phyloP scores from a whole-genome alignment of 176 grass and related monocot genomes.

The Zea mays region DNA sequence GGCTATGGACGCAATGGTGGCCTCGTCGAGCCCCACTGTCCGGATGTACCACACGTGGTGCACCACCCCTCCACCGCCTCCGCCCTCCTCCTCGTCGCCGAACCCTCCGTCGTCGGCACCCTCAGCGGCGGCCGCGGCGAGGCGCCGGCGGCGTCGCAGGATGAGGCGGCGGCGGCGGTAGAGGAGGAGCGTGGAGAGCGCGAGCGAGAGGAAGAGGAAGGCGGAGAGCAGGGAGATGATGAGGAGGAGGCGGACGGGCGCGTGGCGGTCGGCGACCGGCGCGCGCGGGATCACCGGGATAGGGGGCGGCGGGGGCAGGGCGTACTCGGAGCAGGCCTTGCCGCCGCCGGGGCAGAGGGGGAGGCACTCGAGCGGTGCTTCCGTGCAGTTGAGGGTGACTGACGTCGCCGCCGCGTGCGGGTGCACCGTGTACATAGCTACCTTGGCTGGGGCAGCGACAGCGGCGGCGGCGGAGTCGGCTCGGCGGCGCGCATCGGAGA shows the following conservation, averaged over 20 bases:
- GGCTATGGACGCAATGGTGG: constrained; percentile 70
- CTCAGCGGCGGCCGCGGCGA: background rate
- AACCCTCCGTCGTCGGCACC: background rate
- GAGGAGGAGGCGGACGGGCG: constrained; percentile 52
- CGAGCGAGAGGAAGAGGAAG: constrained; percentile 57
- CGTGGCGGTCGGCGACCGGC: constrained; percentile 9
- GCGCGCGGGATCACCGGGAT: constrained; percentile 5
- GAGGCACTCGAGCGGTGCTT: constrained; percentile 20
- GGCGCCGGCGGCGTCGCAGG: constrained; percentile 30
- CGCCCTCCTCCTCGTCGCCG: constrained; percentile 40
- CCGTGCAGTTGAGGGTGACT: constrained; percentile 41
- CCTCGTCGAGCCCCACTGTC: constrained; percentile 75
- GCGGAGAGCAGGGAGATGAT: constrained; percentile 45
- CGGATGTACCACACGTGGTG: constrained; percentile 83
- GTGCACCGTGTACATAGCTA: constrained; percentile 9
- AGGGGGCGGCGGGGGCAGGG: constrained; percentile 25
- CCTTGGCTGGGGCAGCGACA: background rate
- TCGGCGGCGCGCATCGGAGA: constrained; percentile 36
- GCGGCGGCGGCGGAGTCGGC: background rate
- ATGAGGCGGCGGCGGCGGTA: constrained; percentile 52
- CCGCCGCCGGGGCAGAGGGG: constrained; percentile 30
- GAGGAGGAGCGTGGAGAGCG: constrained; percentile 47
- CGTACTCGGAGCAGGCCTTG: constrained; percentile 24
- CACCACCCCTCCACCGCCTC: constrained; percentile 42
- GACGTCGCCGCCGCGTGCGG: constrained; percentile 2